Base-by-base conservation (phyloP, 2,329 filamentous ascomycete genomes). In the Aspergillus quadricinctus region DNA sequence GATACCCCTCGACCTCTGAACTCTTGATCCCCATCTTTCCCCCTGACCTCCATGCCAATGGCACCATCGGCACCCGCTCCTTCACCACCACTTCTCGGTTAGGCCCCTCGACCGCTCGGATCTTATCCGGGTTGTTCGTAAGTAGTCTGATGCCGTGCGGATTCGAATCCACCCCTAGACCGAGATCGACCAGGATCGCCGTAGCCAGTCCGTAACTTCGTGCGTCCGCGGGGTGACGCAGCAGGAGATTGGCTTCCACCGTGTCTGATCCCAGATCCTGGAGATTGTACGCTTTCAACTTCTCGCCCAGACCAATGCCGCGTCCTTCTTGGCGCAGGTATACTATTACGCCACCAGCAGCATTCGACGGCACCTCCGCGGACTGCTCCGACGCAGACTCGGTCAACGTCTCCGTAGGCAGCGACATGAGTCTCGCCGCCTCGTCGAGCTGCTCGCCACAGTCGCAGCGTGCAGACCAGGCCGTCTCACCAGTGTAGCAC, bases 381-480 rank as follows among this genome's bases (percentile, higher is more conserved):
- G 60, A 57, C 54, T 66, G 64, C 55, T 66, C 62, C 19, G 64
- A 65, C 21, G 66, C 66, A 40, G 69, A 64, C 6, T 66, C 64
- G 14, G 63, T 58, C 21, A 73, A 57, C 1, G 70, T 65, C 28
- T 74, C 67, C 27, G 74, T 70, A 0, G 80, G 87, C 28, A 92
- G 78, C 17, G 89, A 88, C 94, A 99, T 99, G 1, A 99, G 78
- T 27, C 94, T 84, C 1, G 93, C 94, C 1, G 94, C 94, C 77
- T 99, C 94, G 72, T 99, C 94, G 2, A 99, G 82, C 73, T 99
- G 94, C 76, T 99, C 94, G 55, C 94, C 94, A 72, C 94, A 99
- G 76, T 99, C 94, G 77, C 94, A 99, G 28, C 94, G 87, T 37
- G 94, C 93, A 7, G 92, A 97, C 94, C 94, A 97, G 1, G 95